Base-by-base conservation (phyloP, 352 stramenopile genomes). In the Phytophthora tentaculata region DNA sequence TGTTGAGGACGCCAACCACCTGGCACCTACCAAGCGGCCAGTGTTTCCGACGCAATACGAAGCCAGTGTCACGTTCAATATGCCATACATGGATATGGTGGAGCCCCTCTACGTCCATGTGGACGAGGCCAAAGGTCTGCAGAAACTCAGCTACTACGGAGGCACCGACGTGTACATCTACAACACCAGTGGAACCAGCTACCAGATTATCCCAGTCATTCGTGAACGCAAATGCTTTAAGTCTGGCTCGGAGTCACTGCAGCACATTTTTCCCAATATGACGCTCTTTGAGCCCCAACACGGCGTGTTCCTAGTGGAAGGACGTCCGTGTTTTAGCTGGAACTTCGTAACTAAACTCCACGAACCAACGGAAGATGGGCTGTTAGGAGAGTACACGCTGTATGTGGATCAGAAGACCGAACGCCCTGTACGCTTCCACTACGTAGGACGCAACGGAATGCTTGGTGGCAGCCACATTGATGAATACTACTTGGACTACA, bases 401-500 rank as follows among this genome's bases (percentile, higher is more conserved):
- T 97, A 90, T 59, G 88, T 96, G 22, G 87, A 96, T 63, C 81
- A 90, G 61, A 71, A 76, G 32, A 88, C 77, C 13, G 84, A 95
- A 49, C 63, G 79, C 8, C 88, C 89, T 28, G 88, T 97, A 52
- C 85, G 85, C 22, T 95, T 96, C 64, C 84, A 96, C 59, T 97
- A 94, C 56, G 66, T 96, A 0, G 91, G 91, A 12, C 89, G 92
- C 65, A 96, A 96, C 60, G 72, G 77, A 0, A 84, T 96, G 77
- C 73, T 97, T 13, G 88, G 89, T 22, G 89, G 86, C 5, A 95
- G 87, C 59, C 91, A 97, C 73, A 92, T 96, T 59, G 91, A 97
- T 60, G 88, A 97, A 73, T 97, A 97, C 73, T 95, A 82, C 56
- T 58, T 97, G 53, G 88, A 97, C 67, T 97, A 97, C 74, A 75